Evolutionary conservation across 176 grass and related monocot species (phyloP), one percentile per base, ranked within the genome.

Genomic region (Oryza longistaminata): DNA sequence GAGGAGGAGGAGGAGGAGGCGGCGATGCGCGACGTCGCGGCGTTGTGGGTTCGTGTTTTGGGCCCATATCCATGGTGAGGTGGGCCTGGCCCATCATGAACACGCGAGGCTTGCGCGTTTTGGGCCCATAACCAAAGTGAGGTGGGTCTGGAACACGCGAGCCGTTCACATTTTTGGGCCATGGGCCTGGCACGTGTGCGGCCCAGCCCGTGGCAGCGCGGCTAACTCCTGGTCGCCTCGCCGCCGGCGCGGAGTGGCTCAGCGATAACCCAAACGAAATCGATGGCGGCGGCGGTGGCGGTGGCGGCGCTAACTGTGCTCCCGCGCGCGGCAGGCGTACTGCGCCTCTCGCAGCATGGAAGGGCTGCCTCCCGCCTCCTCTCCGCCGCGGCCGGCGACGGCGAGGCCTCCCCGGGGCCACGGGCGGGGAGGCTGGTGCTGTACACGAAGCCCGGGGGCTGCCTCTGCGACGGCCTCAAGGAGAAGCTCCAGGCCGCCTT

Each of bases 381-480:
- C 19, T 88, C 87, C 49, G 52, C 81, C 58, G 70, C 83, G 3
- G 42, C 19, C 24, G 49, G 78, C 11, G 88, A 89, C 24, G 49
- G 78, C 11, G 88, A 89, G 64, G 68, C 19, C 73, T 35, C 73
- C 26, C 4, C 73, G 3, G 46, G 22, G 55, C 83, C 65, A 77
- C 81, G 88, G 27, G 27, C 27, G 27, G 27, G 27, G 87, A 92
- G 71, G 74, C 83, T 98, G 34, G 91, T 92, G 12, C 78, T 98
- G 9, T 98, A 96, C 81, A 81, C 83, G 27, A 98, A 98, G 87
- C 91, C 93, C 9, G 93, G 91, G 12, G 96, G 96, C 83, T 99
- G 96, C 86, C 96, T 96, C 90, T 99, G 93, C 70, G 93, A 96
- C 49, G 91, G 93, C 7, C 85, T 99, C 15, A 96, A 99, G 83